These are phyloP conservation scores for Carallia brachiata DNA, from an alignment of 345 rosid species.

Conservation along the genomic window DNA sequence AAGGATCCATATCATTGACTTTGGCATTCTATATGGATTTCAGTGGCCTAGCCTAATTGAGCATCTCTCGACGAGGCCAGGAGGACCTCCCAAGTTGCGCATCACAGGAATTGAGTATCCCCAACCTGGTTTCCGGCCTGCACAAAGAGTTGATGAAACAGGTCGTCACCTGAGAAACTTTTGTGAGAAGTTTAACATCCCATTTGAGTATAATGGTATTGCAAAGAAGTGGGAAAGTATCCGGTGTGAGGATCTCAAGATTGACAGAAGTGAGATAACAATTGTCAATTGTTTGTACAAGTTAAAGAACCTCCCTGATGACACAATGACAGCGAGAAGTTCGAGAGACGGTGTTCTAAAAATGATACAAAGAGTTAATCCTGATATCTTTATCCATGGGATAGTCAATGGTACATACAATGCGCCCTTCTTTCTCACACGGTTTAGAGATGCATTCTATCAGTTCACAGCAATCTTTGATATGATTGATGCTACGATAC, in stretches of 20 bases:
- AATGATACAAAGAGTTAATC: constrained; percentile 39
- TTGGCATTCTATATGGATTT: constrained; percentile 58
- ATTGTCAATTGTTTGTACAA: constrained; percentile 43
- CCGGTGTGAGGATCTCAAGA: constrained; percentile 47
- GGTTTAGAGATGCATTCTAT: constrained; percentile 50
- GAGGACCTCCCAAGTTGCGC: constrained; percentile 51
- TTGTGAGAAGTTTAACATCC: constrained; percentile 46
- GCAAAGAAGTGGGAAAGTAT: constrained; percentile 65
- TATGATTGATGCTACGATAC: constrained; percentile 41
- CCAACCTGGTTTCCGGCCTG: constrained; percentile 60
- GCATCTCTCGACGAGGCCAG: constrained; percentile 41
- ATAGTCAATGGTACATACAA: constrained; percentile 36
- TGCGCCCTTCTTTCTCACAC: constrained; percentile 47
- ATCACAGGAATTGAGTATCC: constrained; percentile 59
- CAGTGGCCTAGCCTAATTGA: constrained; percentile 64
- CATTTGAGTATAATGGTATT: constrained; percentile 51
- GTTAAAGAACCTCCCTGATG: constrained; percentile 52
- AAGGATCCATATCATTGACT: constrained; percentile 55
- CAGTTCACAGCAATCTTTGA: constrained; percentile 44
- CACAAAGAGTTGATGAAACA: constrained; percentile 55
- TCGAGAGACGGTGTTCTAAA: constrained; percentile 44
- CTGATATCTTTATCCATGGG: constrained; percentile 40
- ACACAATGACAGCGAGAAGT: constrained; percentile 46
- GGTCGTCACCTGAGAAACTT: constrained; percentile 44
- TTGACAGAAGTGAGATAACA: constrained; percentile 45